A percentile compares a stretch with the other conserved stretches of the same genome.
phyloP scores from a whole-genome alignment of 768 basidiomycete genomes.

The Amanita pallidorosea region DNA sequence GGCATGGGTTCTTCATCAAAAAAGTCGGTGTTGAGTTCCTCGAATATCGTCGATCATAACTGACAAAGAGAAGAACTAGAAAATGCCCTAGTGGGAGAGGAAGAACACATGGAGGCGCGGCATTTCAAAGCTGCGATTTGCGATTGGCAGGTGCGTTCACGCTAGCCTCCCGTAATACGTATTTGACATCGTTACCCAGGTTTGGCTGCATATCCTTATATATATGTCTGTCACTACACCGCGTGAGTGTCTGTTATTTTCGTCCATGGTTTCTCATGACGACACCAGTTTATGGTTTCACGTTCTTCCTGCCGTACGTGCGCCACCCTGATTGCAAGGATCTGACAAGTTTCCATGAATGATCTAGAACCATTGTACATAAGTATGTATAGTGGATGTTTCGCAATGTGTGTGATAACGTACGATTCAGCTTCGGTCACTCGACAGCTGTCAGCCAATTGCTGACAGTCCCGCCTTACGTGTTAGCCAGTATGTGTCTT shows the following conservation, averaged over 20 bases:
- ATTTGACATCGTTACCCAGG: slow-evolving; percentile 34
- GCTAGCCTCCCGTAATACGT: neutral
- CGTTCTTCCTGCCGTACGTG: slow-evolving; percentile 60
- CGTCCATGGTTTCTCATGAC: slow-evolving; percentile 9
- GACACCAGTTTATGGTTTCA: slow-evolving; percentile 52
- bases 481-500: slow-evolving; percentile 41
- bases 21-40: slow-evolving; percentile 29
- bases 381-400: slow-evolving; percentile 17
- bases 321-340: neutral
- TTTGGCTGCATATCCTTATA: slow-evolving; percentile 46
- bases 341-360: slow-evolving; percentile 26
- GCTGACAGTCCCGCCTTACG: slow-evolving; percentile 59
- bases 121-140: slow-evolving; percentile 42
- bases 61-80: slow-evolving; percentile 30
- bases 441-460: slow-evolving; percentile 46
- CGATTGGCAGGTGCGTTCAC: slow-evolving; percentile 50
- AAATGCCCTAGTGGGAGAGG: slow-evolving; percentile 48
- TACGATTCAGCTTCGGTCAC: slow-evolving; percentile 42
- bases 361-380: slow-evolving; percentile 45
- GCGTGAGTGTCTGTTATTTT: slow-evolving; percentile 33
- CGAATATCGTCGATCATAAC: neutral
- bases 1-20: slow-evolving; percentile 40
- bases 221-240: slow-evolving; percentile 51
- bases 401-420: neutral
- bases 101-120: slow-evolving; percentile 44